phyloP scores from a whole-genome alignment of 2,329 filamentous ascomycete genomes.

The Aureobasidium sp. region DNA sequence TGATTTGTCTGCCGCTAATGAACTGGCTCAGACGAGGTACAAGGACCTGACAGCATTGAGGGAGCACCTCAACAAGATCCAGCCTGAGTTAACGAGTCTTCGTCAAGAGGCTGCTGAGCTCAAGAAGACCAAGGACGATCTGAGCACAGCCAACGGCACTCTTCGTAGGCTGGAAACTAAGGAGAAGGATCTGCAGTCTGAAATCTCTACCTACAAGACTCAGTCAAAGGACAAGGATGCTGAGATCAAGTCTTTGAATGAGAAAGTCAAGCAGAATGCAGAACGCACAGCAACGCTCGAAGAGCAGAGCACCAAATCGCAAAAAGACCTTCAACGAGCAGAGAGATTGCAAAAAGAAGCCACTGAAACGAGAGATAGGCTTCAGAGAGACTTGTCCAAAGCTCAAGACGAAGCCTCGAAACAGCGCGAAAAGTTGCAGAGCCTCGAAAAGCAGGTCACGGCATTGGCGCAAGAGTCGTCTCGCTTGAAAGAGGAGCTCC shows the following conservation, averaged over 20 bases:
- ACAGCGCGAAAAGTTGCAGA: slow-evolving; percentile 51
- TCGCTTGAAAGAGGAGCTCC: slow-evolving; percentile 66
- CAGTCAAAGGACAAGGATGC: slow-evolving; percentile 64
- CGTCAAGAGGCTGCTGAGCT: slow-evolving; percentile 69
- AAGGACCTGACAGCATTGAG: slow-evolving; percentile 77
- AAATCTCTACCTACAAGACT: slow-evolving; percentile 62
- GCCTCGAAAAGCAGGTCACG: slow-evolving; percentile 65
- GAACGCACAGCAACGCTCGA: slow-evolving; percentile 65
- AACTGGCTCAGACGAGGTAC: slow-evolving; percentile 78
- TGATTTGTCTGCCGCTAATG: slow-evolving; percentile 76
- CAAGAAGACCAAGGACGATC: slow-evolving; percentile 66
- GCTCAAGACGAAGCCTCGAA: slow-evolving; percentile 61
- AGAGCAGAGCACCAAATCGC: slow-evolving; percentile 64
- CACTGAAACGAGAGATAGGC: slow-evolving; percentile 63
- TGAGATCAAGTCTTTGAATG: slow-evolving; percentile 69
- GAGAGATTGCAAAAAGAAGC: slow-evolving; percentile 77
- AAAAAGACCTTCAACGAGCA: slow-evolving; percentile 67
- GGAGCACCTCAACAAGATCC: slow-evolving; percentile 72
- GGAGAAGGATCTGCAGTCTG: slow-evolving; percentile 71
- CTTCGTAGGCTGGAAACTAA: slow-evolving; percentile 69
- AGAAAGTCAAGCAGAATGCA: slow-evolving; percentile 68
- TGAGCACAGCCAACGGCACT: slow-evolving; percentile 54
- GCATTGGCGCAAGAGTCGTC: slow-evolving; percentile 61
- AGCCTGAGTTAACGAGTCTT: slow-evolving; percentile 74
- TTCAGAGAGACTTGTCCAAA: slow-evolving; percentile 59